Base-by-base conservation (phyloP, 2,329 filamentous ascomycete genomes). In the Paecilomyces variotii region DNA sequence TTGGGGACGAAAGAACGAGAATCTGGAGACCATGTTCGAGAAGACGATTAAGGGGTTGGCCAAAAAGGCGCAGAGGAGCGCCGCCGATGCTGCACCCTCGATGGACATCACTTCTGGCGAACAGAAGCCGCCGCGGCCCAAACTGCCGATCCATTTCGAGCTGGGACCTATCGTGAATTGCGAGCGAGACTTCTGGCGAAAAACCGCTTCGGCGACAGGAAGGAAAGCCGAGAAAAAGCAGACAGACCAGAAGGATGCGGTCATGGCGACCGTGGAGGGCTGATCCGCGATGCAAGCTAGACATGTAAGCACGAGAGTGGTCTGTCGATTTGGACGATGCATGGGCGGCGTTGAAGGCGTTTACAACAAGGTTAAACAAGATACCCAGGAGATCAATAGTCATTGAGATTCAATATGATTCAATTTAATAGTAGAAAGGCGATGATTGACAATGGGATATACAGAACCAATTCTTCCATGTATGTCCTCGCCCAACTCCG, bases 181-280 rank as follows among this genome's bases (percentile, higher is more conserved):
- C 59, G 83, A 87, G 60, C 79, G 81, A 64, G 76, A 78, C 50
- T 81, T 81, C 62, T 86, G 83, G 81, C 79, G 83, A 59, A 79
- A 79, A 58, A 73, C 73, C 28, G 66, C 71, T 30, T 65, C 70
- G 56, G 72, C 70, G 59, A 71, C 69, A 45, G 62, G 68, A 62
- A 57, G 64, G 55, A 74, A 74, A 57, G 53, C 63, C 32, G 70
- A 74, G 53, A 70, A 76, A 60, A 61, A 65, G 10, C 55, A 53
- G 25, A 60, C 59, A 27, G 63, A 63, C 24, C 59, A 60, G 19
- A 72, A 70, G 57, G 65, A 62, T 55, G 39, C 62, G 45, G 59
- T 60, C 27, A 58, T 62, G 24, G 64, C 62, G 45, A 57, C 65
- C 19, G 65, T 67, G 49, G 58, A 59, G 65, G 59, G 56, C 55